These are phyloP conservation scores for baker's yeast (Saccharomyces cerevisiae) DNA, from an alignment of 805 yeast species.

Conservation along the genomic window DNA sequence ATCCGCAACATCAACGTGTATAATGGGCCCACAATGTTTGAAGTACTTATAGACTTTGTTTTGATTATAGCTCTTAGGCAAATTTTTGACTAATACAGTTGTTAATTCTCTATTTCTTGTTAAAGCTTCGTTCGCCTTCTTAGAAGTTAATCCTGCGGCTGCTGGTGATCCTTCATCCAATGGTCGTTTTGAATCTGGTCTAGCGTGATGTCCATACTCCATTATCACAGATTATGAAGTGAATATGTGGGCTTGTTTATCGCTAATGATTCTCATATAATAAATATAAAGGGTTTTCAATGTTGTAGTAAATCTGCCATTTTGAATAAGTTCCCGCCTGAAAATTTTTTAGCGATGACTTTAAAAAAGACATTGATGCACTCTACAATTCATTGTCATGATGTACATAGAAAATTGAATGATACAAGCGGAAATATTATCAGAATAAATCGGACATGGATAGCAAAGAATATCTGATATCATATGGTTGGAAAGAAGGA, in stretches of 20 bases:
- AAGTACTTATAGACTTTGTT: constrained; percentile 38
- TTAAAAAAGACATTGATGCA: neutral
- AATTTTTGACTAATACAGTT: constrained; percentile 45
- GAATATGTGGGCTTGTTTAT: neutral
- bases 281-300: neutral
- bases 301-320: neutral
- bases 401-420: neutral
- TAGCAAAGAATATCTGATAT: constrained; percentile 58
- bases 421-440: neutral
- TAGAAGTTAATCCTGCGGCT: neutral
- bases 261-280: neutral
- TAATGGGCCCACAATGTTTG: constrained; percentile 51
- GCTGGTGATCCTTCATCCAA: neutral
- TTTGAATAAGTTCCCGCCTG: neutral
- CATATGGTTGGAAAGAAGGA: constrained; percentile 91
- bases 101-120: constrained; percentile 42
- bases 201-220: neutral
- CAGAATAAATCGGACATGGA: constrained; percentile 44
- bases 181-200: neutral
- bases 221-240: neutral
- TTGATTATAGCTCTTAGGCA: constrained; percentile 37
- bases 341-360: neutral
- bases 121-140: constrained; percentile 1
- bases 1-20: constrained; percentile 28
- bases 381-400: neutral